Conservation (phyloP, 176 grass and related monocot species). For the Coix lacrymajobi region DNA sequence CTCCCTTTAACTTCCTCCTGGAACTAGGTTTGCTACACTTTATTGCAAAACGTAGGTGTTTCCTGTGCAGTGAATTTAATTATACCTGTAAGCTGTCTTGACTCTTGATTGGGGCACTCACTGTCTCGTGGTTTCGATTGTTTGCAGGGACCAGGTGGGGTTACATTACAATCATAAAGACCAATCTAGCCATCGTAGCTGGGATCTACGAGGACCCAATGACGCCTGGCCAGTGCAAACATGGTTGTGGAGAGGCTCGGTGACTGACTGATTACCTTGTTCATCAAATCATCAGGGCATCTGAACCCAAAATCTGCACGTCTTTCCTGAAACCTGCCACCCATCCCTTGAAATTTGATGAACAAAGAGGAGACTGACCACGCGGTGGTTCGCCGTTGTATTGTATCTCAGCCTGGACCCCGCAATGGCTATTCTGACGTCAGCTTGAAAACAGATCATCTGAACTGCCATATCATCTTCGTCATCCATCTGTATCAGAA, state of each 20-base stretch:
- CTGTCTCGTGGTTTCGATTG: neutral
- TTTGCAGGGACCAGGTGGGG: constrained; percentile 38
- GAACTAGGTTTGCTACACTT: neutral
- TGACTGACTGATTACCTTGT: constrained; percentile 39
- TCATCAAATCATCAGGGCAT: constrained; percentile 38
- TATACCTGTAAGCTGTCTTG: neutral
- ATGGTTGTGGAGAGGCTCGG: constrained; percentile 47
- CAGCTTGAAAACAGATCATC: neutral
- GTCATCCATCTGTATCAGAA: neutral
- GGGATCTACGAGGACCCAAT: constrained; percentile 44
- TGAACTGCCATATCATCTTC: neutral
- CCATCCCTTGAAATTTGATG: neutral
- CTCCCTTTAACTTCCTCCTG: neutral
- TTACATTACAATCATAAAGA: constrained; percentile 44
- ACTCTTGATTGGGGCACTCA: neutral
- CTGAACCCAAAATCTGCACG: constrained; percentile 9
- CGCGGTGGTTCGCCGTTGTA: neutral
- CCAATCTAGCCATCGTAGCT: constrained; percentile 21
- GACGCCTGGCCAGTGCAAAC: constrained; percentile 42
- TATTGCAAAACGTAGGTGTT: neutral
- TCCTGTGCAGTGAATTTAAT: neutral
- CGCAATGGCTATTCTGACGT: neutral
- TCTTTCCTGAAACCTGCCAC: neutral
- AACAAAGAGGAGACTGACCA: neutral
- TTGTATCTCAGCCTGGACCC: neutral